Conservation (phyloP, 176 grass and related monocot genomes). For the Cymbopogon citratus region DNA sequence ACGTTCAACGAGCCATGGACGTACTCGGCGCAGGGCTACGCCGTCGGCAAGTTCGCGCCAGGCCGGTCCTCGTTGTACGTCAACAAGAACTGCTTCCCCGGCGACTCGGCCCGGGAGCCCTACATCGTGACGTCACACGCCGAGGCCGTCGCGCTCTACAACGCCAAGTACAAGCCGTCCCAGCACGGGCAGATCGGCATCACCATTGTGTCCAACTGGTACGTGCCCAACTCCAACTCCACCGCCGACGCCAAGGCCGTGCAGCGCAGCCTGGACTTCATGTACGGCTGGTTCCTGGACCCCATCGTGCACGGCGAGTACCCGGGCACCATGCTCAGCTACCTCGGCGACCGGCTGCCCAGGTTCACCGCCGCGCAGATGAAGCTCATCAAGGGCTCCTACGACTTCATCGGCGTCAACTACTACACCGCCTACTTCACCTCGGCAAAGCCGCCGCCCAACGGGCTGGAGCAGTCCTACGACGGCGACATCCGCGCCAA, state of each 20-base stretch:
- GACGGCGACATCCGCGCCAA: constrained; percentile 37
- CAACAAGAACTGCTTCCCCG: constrained; percentile 18
- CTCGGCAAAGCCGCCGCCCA: background rate
- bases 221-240: constrained; percentile 36
- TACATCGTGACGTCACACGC: constrained; percentile 55
- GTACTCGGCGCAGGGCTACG: constrained; percentile 36
- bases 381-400: constrained; percentile 31
- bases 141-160: constrained; percentile 42
- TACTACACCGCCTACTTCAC: constrained; percentile 62
- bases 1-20: constrained; percentile 49
- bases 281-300: constrained; percentile 71
- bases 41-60: constrained; percentile 10
- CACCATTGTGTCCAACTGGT: constrained; percentile 50
- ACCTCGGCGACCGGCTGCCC: constrained; percentile 56
- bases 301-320: constrained; percentile 68
- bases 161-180: constrained; percentile 36
- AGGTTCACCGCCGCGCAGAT: constrained; percentile 42
- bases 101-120: constrained; percentile 56
- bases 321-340: constrained; percentile 44
- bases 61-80: constrained; percentile 42
- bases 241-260: constrained; percentile 32
- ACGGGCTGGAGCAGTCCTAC: constrained; percentile 16
- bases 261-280: constrained; percentile 60
- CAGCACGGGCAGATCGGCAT: constrained; percentile 71
- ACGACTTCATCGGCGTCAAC: constrained; percentile 75